These are phyloP conservation scores for Cercospora citrullina DNA, from an alignment of 2,329 filamentous ascomycete species.

Conservation along the genomic window DNA sequence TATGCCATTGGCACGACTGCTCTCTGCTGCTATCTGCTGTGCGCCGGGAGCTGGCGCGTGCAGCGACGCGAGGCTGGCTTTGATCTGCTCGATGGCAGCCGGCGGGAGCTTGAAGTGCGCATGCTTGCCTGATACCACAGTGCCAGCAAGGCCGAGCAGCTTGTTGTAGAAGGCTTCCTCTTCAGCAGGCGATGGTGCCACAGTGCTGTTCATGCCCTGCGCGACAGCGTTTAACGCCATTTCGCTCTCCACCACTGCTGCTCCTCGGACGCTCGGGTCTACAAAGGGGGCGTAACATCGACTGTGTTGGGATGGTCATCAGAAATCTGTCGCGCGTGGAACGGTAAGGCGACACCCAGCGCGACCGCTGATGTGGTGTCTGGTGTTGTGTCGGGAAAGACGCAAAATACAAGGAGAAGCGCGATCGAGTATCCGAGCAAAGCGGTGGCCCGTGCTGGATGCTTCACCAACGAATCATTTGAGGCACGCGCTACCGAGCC, in stretches of 20 bases:
- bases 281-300: slow-evolving; percentile 21
- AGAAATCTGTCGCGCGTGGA: slow-evolving; percentile 2
- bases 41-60: slow-evolving; percentile 14
- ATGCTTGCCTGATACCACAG: slow-evolving; percentile 75
- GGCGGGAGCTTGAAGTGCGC: slow-evolving; percentile 60
- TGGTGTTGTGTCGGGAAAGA: slow-evolving; percentile 4
- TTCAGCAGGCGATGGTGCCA: slow-evolving; percentile 32
- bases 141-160: slow-evolving; percentile 77
- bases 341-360: background rate
- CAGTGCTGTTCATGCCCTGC: slow-evolving; percentile 22
- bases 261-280: slow-evolving; percentile 19
- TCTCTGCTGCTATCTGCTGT: slow-evolving; percentile 14
- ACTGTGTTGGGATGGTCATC: slow-evolving; percentile 13
- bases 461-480: background rate
- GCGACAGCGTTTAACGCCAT: slow-evolving; percentile 27
- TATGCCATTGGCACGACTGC: slow-evolving; percentile 23
- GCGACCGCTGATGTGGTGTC: slow-evolving; percentile 6
- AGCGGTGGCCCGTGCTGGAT: background rate
- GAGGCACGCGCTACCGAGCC: slow-evolving; percentile 7
- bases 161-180: slow-evolving; percentile 62
- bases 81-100: slow-evolving; percentile 49
- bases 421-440: slow-evolving; percentile 1
- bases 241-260: slow-evolving; percentile 9
- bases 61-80: slow-evolving; percentile 24
- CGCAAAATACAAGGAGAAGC: slow-evolving; percentile 8